These are phyloP conservation scores for Komagataella phaffii DNA, from an alignment of 805 yeast genomes.

Conservation along the genomic window DNA sequence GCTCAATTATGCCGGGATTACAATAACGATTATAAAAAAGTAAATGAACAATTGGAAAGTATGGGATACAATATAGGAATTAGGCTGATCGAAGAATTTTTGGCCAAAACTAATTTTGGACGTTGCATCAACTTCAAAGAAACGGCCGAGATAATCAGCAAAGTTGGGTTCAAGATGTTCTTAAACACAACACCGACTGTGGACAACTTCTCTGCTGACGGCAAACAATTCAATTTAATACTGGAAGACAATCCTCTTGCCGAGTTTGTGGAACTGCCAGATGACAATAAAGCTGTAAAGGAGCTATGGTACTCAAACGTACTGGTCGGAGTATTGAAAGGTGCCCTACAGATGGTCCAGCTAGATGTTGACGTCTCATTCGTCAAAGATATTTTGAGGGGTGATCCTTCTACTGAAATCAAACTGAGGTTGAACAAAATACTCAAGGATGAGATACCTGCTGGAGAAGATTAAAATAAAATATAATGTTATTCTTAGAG, in stretches of 20 bases:
- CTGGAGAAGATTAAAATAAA: slow-evolving; percentile 69
- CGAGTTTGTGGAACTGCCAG: slow-evolving; percentile 91
- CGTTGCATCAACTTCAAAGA: slow-evolving; percentile 72
- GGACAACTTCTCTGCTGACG: slow-evolving; percentile 65
- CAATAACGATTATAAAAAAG: slow-evolving; percentile 60
- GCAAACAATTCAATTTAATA: slow-evolving; percentile 58
- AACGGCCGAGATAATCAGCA: slow-evolving; percentile 76
- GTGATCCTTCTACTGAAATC: slow-evolving; percentile 72
- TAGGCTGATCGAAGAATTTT: slow-evolving; percentile 81
- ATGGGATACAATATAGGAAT: slow-evolving; percentile 96
- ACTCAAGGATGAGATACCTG: slow-evolving; percentile 89
- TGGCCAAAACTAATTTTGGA: slow-evolving; percentile 77
- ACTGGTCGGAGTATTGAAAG: slow-evolving; percentile 78
- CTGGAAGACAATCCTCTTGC: slow-evolving; percentile 82
- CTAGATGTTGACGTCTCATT: slow-evolving; percentile 77
- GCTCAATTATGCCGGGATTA: slow-evolving; percentile 82
- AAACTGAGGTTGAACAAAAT: slow-evolving; percentile 57
- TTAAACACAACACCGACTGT: slow-evolving; percentile 69
- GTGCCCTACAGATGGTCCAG: slow-evolving; percentile 93
- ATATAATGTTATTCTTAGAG: not conserved
- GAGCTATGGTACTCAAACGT: slow-evolving; percentile 91
- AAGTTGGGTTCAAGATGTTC: slow-evolving; percentile 84
- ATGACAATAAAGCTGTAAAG: slow-evolving; percentile 51
- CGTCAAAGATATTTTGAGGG: slow-evolving; percentile 68
- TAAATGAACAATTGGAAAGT: slow-evolving; percentile 70